Evolutionary conservation across 1,284 basidiomycete species (phyloP).

Genomic region (Cutaneotrichosporon sp.): DNA sequence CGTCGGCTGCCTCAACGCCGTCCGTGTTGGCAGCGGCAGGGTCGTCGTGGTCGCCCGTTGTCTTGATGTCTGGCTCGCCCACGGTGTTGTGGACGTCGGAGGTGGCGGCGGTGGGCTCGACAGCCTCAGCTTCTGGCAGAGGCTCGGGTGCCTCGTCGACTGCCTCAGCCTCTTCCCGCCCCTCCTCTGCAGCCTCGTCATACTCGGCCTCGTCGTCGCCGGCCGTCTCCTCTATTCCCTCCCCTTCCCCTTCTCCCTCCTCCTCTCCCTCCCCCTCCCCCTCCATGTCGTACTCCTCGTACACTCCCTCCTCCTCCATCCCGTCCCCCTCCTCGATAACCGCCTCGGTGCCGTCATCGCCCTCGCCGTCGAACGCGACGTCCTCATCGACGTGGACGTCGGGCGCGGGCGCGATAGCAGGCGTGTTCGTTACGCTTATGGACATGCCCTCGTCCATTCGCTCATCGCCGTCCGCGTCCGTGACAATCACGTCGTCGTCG

Average conservation of each 20-base stretch:
- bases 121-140: too few relatives aligned
- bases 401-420: neutral
- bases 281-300: neutral
- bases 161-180: neutral
- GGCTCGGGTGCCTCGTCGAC: too few relatives aligned
- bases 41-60: too few relatives aligned
- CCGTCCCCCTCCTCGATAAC: neutral
- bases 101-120: too few relatives aligned
- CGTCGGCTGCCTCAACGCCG: neutral
- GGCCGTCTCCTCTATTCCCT: too few relatives aligned
- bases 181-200: neutral
- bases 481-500: neutral
- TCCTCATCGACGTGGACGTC: neutral
- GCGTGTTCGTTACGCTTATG: neutral
- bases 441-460: neutral
- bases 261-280: too few relatives aligned
- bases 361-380: neutral
- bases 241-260: too few relatives aligned
- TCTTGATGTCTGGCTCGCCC: too few relatives aligned
- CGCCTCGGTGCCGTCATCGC: neutral
- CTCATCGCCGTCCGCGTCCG: neutral
- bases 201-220: neutral
- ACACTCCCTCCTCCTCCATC: neutral
- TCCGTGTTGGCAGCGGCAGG: neutral
- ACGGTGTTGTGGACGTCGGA: too few relatives aligned